These are phyloP conservation scores for Choanephora cucurbitarum DNA, from an alignment of 371 early-diverging fungal genomes.

Conservation along the genomic window DNA sequence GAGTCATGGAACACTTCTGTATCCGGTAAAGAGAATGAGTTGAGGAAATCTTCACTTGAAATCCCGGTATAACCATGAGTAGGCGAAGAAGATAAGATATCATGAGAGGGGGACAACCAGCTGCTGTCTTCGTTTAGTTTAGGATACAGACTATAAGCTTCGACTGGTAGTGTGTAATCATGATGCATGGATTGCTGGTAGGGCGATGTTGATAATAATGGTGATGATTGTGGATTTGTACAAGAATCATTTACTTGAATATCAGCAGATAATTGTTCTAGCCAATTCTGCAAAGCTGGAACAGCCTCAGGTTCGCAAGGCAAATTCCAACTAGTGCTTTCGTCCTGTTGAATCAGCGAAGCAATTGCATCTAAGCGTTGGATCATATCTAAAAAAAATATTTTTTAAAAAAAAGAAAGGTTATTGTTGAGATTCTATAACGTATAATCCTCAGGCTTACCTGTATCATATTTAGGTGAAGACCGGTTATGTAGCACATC, in stretches of 20 bases:
- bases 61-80: background rate
- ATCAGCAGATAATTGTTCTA: constrained; percentile 48
- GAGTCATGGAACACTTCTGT: background rate
- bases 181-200: constrained; percentile 1
- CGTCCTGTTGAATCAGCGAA: constrained; percentile 20
- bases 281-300: constrained; percentile 49
- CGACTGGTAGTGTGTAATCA: background rate
- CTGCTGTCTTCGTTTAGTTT: constrained; percentile 10
- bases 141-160: constrained; percentile 23
- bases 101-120: constrained; percentile 10
- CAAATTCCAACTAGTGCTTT: constrained; percentile 28
- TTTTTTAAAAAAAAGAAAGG: too few relatives aligned
- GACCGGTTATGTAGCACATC: constrained; percentile 45
- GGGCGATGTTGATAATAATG: background rate
- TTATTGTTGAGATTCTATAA: too few relatives aligned
- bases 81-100: background rate
- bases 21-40: too few relatives aligned
- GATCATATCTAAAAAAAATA: constrained; percentile 62
- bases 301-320: constrained; percentile 44
- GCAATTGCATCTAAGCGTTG: constrained; percentile 43
- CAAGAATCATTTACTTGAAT: constrained; percentile 36
- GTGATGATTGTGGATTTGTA: too few relatives aligned
- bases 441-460: too few relatives aligned
- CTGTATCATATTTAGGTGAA: constrained; percentile 49
- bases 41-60: background rate